Evolutionary conservation across 768 basidiomycete species (phyloP).

Genomic region (Rhizopogon salebrosus): DNA sequence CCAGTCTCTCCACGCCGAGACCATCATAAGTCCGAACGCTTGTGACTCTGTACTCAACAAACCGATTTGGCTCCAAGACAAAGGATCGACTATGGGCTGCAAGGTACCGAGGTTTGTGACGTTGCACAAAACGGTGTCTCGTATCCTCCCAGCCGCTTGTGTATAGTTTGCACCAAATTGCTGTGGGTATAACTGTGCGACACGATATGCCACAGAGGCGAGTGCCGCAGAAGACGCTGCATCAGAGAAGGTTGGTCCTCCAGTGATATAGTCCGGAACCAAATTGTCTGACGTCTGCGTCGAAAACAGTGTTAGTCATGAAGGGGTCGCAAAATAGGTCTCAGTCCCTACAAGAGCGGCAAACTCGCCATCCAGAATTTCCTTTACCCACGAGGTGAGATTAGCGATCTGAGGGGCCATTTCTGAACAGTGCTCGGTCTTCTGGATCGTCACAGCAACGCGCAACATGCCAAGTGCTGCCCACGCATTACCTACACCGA

Average conservation of each 20-base stretch:
- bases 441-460: constrained; percentile 32
- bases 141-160: constrained; percentile 23
- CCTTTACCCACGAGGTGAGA: constrained; percentile 29
- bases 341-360: constrained; percentile 28
- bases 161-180: constrained; percentile 28
- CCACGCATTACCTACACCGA: constrained; percentile 31
- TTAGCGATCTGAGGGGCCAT: constrained; percentile 27
- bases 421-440: constrained; percentile 17
- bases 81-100: constrained; percentile 32
- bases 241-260: constrained; percentile 28
- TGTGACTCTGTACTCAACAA: constrained; percentile 15
- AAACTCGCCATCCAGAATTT: constrained; percentile 46
- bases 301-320: neutral
- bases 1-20: constrained; percentile 16
- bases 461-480: constrained; percentile 36
- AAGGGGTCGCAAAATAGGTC: neutral
- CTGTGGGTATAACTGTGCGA: constrained; percentile 23
- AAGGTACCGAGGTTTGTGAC: constrained; percentile 32
- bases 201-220: constrained; percentile 21
- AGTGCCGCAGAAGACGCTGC: constrained; percentile 28
- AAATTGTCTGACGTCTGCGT: constrained; percentile 25
- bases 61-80: constrained; percentile 22
- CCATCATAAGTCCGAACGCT: constrained; percentile 16
- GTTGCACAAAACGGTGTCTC: constrained; percentile 24
- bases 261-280: constrained; percentile 32